phyloP scores from a whole-genome alignment of 257 asterid species.

The Ilex asprella region DNA sequence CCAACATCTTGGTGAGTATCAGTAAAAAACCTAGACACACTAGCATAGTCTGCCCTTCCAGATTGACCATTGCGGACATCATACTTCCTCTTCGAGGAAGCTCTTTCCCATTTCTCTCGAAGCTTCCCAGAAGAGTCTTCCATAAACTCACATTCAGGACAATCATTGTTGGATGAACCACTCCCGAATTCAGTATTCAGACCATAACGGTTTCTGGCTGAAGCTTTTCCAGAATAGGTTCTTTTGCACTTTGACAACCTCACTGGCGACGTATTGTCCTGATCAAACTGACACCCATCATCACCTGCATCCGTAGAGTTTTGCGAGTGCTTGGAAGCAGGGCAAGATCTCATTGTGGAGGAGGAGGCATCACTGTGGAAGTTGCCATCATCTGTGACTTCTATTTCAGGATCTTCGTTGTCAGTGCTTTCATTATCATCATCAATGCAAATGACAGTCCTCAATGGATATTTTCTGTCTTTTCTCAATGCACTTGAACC shows the following conservation, averaged over 20 bases:
- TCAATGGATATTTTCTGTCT: conserved; percentile 15
- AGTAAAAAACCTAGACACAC: conserved; percentile 17
- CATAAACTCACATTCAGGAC: conserved; percentile 56
- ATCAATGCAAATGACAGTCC: conserved; percentile 55
- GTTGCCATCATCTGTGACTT: conserved; percentile 14
- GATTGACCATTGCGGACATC: conserved; percentile 27
- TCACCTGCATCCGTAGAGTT: conserved; percentile 21
- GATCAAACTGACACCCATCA: conserved; percentile 38
- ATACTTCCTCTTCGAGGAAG: conserved; percentile 50
- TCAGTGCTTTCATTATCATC: conserved; percentile 54
- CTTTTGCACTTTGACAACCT: conserved; percentile 82
- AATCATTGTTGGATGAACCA: conserved; percentile 42
- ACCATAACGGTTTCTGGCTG: conserved; percentile 42
- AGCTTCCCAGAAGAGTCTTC: conserved; percentile 62
- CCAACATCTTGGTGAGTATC: conserved; percentile 21
- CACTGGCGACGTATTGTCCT: conserved; percentile 52
- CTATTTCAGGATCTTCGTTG: conserved; percentile 14
- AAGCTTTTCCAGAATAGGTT: conserved; percentile 72
- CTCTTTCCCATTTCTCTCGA: conserved; percentile 77
- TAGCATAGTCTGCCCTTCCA: conserved; percentile 21
- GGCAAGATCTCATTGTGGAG: conserved; percentile 28
- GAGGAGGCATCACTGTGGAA: conserved; percentile 32
- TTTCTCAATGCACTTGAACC: conserved; percentile 23
- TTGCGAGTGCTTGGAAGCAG: conserved; percentile 15
- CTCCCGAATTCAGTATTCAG: conserved; percentile 34